phyloP scores from a whole-genome alignment of 2,329 filamentous ascomycete species.

The Neofusicoccum laricinum region DNA sequence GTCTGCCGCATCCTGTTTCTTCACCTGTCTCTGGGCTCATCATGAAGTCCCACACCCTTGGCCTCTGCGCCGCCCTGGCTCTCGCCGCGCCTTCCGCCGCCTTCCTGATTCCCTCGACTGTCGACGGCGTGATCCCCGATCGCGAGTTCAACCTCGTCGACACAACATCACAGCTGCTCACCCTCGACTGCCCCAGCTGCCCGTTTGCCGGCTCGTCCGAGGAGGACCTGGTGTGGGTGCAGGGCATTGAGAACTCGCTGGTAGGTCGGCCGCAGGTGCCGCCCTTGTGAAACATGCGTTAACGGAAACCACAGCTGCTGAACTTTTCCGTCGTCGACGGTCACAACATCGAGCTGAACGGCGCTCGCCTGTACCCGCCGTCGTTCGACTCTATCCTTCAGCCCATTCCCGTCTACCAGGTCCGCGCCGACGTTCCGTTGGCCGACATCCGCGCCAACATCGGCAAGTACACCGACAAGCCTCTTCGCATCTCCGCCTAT shows the following conservation, averaged over 20 bases:
- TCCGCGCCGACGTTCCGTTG: slow-evolving; percentile 24
- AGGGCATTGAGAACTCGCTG: slow-evolving; percentile 33
- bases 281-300: slow-evolving; percentile 22
- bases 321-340: slow-evolving; percentile 34
- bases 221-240: slow-evolving; percentile 27
- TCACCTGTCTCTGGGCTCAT: slow-evolving; percentile 18
- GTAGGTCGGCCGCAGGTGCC: slow-evolving; percentile 21
- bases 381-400: slow-evolving; percentile 28
- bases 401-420: slow-evolving; percentile 33
- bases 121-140: slow-evolving; percentile 27
- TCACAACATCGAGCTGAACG: slow-evolving; percentile 33
- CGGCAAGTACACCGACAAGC: slow-evolving; percentile 21
- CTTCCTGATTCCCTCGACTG: slow-evolving; percentile 16
- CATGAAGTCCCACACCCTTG: slow-evolving; percentile 32
- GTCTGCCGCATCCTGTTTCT: slow-evolving; percentile 16
- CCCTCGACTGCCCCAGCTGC: slow-evolving; percentile 35
- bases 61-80: slow-evolving; percentile 34
- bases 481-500: slow-evolving; percentile 34
- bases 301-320: slow-evolving; percentile 28
- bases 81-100: slow-evolving; percentile 25
- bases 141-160: slow-evolving; percentile 22
- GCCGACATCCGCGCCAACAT: slow-evolving; percentile 19
- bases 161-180: slow-evolving; percentile 31
- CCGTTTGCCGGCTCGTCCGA: slow-evolving; percentile 18
- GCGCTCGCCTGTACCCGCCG: slow-evolving; percentile 38